Evolutionary conservation across 805 yeast species (phyloP), one percentile per base, ranked within the genome.

Genomic region (Hanseniaspora occidentalis): DNA sequence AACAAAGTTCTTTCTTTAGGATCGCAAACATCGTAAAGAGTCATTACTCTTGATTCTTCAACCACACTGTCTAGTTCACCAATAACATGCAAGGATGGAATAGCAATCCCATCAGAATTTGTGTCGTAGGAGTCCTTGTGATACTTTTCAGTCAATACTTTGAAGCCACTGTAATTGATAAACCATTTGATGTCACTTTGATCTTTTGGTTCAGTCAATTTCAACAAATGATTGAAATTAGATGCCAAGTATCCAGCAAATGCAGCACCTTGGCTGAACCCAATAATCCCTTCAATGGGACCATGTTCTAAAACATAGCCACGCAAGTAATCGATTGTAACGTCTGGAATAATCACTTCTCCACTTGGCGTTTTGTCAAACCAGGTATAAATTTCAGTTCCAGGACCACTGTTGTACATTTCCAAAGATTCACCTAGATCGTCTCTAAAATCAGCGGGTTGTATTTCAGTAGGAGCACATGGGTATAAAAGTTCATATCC

Each of bases 221-320:
- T 46, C 19, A 49, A 69, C 64, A 45, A 70, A 45, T 36, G 65
- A 60, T 76, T 71, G 26, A 71, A 64, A 43, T 73, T 68, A 36
- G 80, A 67, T 19, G 80, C 55, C 11, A 83, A 57, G 4, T 83
- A 53, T 2, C 68, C 94, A 1, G 79, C 77, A 19, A 88, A 58
- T 0, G 88, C 94, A 3, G 95, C 94, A 38, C 98, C 98, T 60
- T 92, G 97, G 20, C 94, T 79, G 53, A 89, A 89, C 1, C 96
- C 96, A 34, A 89, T 57, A 6, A 89, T 56, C 6, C 77, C 81
- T 23, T 41, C 29, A 46, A 84, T 77, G 0, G 95, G 94, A 0
- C 79, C 81, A 34, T 78, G 72, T 38, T 69, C 67, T 8, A 68
- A 56, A 7, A 80, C 56, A 42, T 71, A 75, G 19, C 67, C 55